Conservation (phyloP, 1,139 yeast species). For the Sugiyamaella grinbergsii region DNA sequence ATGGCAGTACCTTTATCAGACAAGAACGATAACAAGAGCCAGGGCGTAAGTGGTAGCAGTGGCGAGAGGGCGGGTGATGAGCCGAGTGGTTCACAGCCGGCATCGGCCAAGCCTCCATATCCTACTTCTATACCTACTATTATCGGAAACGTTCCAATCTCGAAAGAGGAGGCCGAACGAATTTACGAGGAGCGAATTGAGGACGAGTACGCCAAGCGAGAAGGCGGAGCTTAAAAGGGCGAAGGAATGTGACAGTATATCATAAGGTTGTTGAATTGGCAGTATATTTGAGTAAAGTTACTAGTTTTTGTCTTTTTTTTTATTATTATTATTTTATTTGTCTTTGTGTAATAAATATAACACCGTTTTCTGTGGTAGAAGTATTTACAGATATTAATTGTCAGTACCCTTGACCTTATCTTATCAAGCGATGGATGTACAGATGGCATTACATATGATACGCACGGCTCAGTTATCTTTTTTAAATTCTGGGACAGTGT, state of each 20-base stretch:
- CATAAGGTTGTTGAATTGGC: too few relatives aligned
- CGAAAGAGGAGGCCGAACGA: conserved; percentile 23
- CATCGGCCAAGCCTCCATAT: neutral
- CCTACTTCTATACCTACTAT: conserved; percentile 14
- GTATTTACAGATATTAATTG: too few relatives aligned
- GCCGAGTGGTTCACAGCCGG: neutral
- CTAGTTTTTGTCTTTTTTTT: too few relatives aligned
- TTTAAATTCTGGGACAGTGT: too few relatives aligned
- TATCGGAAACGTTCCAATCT: conserved; percentile 9
- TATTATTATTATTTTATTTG: too few relatives aligned
- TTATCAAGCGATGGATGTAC: neutral
- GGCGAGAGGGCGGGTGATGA: neutral
- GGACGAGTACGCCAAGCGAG: conserved; percentile 36
- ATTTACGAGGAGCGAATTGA: conserved; percentile 33
- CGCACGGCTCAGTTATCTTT: too few relatives aligned
- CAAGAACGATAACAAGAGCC: neutral
- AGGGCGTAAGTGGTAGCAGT: neutral
- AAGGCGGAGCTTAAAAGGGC: conserved; percentile 32
- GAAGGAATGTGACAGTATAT: too few relatives aligned
- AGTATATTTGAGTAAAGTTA: too few relatives aligned
- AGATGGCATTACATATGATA: too few relatives aligned
- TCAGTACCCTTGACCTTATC: too few relatives aligned
- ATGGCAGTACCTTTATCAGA: neutral
- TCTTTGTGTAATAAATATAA: too few relatives aligned
- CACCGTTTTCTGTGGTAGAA: too few relatives aligned